Percentiles rank a stretch among this genome's conserved stretches.
Conservation (phyloP, 2,329 filamentous ascomycete genomes). For the Exophiala dermatitidis region DNA sequence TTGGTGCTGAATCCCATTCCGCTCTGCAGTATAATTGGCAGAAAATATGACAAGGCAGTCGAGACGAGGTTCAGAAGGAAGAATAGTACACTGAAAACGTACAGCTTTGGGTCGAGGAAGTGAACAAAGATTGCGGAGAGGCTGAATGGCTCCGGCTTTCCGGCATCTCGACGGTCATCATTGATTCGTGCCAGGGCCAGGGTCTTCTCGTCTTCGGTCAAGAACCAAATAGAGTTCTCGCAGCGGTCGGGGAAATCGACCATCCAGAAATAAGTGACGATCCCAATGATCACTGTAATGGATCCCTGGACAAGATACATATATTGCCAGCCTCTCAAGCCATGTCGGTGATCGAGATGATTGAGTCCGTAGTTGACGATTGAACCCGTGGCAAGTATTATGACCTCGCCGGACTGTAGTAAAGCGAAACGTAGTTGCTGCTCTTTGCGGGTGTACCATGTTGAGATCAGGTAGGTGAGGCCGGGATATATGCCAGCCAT, state of each 20-base stretch:
- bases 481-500: conserved; percentile 47
- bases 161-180: conserved; percentile 54
- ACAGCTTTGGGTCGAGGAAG: conserved; percentile 42
- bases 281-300: conserved; percentile 53
- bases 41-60: conserved; percentile 58
- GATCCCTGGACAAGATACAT: conserved; percentile 63
- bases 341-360: conserved; percentile 49
- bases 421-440: conserved; percentile 20
- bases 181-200: conserved; percentile 54
- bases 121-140: conserved; percentile 55
- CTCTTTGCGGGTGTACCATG: conserved; percentile 51
- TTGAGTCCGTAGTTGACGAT: conserved; percentile 66
- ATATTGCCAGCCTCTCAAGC: conserved; percentile 58
- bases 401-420: conserved; percentile 36
- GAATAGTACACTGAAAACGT: conserved; percentile 36
- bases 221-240: conserved; percentile 51
- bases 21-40: conserved; percentile 50
- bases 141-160: conserved; percentile 48
- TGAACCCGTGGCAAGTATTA: conserved; percentile 57
- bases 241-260: conserved; percentile 61
- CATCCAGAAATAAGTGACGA: conserved; percentile 63
- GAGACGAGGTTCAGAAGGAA: conserved; percentile 62
- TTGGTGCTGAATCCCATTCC: conserved; percentile 50
- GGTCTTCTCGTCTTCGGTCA: conserved; percentile 49
- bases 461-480: conserved; percentile 42